Conservation (phyloP, 306 rosid species). For the Vigna trinervia region DNA sequence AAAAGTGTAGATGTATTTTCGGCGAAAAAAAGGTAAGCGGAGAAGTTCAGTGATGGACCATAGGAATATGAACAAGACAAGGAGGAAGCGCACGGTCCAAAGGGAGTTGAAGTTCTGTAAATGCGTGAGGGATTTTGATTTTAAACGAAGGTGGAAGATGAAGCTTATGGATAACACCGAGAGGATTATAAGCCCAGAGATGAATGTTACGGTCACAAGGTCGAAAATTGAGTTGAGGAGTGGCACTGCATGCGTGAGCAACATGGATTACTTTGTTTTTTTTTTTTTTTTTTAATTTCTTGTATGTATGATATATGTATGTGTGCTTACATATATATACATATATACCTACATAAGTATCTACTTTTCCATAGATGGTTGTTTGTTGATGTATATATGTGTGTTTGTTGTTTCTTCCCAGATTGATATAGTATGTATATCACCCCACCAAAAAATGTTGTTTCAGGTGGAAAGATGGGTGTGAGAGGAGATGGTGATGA, state of each 20-base stretch:
- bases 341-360: not conserved
- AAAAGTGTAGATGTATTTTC: conserved; percentile 38
- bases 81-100: conserved; percentile 81
- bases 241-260: conserved; percentile 52
- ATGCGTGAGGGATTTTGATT: conserved; percentile 63
- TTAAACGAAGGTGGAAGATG: conserved; percentile 77
- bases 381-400: not conserved
- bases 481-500: not conserved
- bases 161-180: conserved; percentile 66
- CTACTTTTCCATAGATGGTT: not conserved
- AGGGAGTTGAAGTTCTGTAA: conserved; percentile 74
- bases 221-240: conserved; percentile 58
- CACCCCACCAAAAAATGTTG: not conserved
- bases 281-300: not conserved
- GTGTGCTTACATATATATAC: not conserved
- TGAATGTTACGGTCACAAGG: conserved; percentile 53
- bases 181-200: conserved; percentile 57
- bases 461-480: not conserved
- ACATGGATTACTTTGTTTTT: conserved; percentile 50
- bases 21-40: conserved; percentile 60
- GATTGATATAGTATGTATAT: not conserved
- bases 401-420: not conserved
- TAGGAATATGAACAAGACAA: conserved; percentile 61
- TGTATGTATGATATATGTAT: not conserved
- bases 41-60: conserved; percentile 77